Base-by-base conservation (phyloP, 2,329 filamentous ascomycete species). In the Colletotrichum sp. region DNA sequence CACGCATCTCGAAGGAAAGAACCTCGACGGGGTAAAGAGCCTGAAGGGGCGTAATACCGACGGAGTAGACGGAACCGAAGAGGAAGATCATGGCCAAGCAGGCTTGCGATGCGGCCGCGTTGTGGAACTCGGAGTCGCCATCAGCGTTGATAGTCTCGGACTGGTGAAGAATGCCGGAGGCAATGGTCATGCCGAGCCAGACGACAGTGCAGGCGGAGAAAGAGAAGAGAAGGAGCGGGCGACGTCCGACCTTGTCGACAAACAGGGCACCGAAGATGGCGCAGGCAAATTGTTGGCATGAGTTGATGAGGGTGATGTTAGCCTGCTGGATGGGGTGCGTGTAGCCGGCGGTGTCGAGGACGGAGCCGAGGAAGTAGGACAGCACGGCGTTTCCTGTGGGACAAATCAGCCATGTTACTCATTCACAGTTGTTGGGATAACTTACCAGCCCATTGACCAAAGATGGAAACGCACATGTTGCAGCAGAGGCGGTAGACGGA, bases 41-140 rank as follows among this genome's bases (percentile, higher is more conserved):
- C 75, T 83, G 82, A 4, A 83, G 80, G 1, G 82, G 82, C 2
- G 82, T 84, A 68, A 83, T 82, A 58, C 81, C 82, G 67, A 91
- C 82, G 2, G 87, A 88, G 82, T 87, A 92, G 32, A 89, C 84
- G 74, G 88, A 87, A 2, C 88, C 88, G 75, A 90, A 90, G 52
- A 91, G 82, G 82, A 90, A 91, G 67, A 91, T 88, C 79, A 90
- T 87, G 26, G 87, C 88, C 16, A 91, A 81, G 8, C 86, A 85
- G 0, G 88, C 88, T 57, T 87, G 85, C 26, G 86, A 86, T 3
- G 86, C 86, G 8, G 83, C 77, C 10, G 80, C 52, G 80, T 86
- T 87, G 73, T 77, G 82, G 80, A 76, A 76, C 52, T 77, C 74
- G 5, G 79, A 67, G 1, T 80, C 77, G 1, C 75, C 84, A 30